Evolutionary conservation across 805 yeast genomes (phyloP).

Genomic region (Wickerhamomyces chaumierensis): DNA sequence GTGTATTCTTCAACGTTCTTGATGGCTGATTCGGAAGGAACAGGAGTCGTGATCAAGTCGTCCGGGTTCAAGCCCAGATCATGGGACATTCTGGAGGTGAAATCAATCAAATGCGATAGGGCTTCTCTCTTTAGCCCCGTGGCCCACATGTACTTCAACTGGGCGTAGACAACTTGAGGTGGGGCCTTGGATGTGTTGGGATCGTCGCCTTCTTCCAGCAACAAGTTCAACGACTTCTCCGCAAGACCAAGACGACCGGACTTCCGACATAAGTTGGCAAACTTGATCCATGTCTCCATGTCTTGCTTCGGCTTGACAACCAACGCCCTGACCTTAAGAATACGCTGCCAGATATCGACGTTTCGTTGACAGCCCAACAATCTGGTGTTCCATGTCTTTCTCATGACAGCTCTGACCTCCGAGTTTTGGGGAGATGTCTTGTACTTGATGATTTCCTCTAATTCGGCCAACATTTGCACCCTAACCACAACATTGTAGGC

Average conservation of each 20-base stretch:
- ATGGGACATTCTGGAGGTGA: conserved; percentile 81
- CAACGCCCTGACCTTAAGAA: conserved; percentile 83
- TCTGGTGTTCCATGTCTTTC: conserved; percentile 91
- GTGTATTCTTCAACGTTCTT: conserved; percentile 77
- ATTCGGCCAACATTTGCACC: conserved; percentile 93
- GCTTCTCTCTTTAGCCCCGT: conserved; percentile 85
- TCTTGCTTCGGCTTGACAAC: conserved; percentile 94
- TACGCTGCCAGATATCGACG: conserved; percentile 98
- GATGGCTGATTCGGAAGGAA: conserved; percentile 49
- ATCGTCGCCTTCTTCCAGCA: conserved; percentile 59
- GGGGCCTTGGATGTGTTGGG: conserved; percentile 69
- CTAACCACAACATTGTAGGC: conserved; percentile 95
- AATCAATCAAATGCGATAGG: conserved; percentile 71
- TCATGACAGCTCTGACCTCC: conserved; percentile 64
- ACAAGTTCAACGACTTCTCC: conserved; percentile 74
- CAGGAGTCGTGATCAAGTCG: conserved; percentile 76
- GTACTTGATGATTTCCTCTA: conserved; percentile 88
- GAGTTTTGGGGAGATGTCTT: conserved; percentile 78
- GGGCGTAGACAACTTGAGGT: conserved; percentile 96
- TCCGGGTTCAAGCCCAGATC: conserved; percentile 82
- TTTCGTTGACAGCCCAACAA: conserved; percentile 89
- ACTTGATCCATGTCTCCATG: conserved; percentile 96
- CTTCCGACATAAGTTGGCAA: conserved; percentile 91
- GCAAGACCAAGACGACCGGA: conserved; percentile 89
- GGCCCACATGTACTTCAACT: conserved; percentile 94